Evolutionary conservation across 176 grass and related monocot genomes (phyloP).

Genomic region (Bromus sterilis): DNA sequence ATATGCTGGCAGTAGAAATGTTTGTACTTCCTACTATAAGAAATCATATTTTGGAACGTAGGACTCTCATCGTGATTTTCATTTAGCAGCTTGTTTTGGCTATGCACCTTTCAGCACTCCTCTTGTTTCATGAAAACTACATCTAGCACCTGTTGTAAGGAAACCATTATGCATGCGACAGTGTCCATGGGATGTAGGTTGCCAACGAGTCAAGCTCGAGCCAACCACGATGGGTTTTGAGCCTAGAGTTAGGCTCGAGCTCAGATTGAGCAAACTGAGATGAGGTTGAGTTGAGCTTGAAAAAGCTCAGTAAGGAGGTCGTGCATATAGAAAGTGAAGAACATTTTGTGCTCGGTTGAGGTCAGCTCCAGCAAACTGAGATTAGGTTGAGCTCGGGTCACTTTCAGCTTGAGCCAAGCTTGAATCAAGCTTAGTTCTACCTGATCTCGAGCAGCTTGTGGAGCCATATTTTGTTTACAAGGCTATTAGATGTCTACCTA

Average conservation of each 20-base stretch:
- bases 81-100: conserved; percentile 3
- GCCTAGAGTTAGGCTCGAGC: neutral
- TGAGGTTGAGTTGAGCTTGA: neutral
- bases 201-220: neutral
- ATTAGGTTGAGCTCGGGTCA: neutral
- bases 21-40: neutral
- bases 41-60: neutral
- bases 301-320: neutral
- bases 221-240: neutral
- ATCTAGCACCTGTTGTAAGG: conserved; percentile 1
- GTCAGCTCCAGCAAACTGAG: neutral
- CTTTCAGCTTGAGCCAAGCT: neutral
- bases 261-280: neutral
- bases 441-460: neutral
- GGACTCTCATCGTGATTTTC: neutral
- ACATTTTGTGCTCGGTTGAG: neutral
- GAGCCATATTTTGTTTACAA: neutral
- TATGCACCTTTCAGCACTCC: neutral
- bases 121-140: conserved; percentile 1
- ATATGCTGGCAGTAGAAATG: conserved; percentile 1
- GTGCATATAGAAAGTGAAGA: neutral
- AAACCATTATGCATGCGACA: conserved; percentile 8
- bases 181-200: neutral
- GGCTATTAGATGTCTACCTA: neutral
- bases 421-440: neutral